Evolutionary conservation across 2,329 filamentous ascomycete species (phyloP).

Genomic region (Ophiostoma ips): DNA sequence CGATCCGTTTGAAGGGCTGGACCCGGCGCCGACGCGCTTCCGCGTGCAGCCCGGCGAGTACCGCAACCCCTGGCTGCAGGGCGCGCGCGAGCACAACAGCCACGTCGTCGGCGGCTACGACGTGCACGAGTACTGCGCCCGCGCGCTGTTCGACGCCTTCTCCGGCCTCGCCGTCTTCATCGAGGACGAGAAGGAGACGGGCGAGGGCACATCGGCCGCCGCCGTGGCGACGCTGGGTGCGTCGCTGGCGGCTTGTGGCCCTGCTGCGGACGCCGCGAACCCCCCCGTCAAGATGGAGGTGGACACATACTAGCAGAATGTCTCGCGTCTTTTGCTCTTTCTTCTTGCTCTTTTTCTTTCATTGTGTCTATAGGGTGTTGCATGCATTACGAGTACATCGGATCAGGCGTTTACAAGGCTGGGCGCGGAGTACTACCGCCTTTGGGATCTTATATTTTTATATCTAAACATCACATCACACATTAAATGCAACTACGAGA

Average conservation of each 20-base stretch:
- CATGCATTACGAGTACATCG: too few relatives aligned
- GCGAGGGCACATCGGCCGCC: constrained; percentile 17
- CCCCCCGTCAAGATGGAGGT: constrained; percentile 35
- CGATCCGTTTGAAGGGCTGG: constrained; percentile 72
- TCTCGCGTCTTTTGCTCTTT: not conserved
- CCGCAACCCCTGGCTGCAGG: constrained; percentile 59
- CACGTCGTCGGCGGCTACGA: constrained; percentile 73
- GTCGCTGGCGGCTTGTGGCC: constrained; percentile 18
- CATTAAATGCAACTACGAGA: too few relatives aligned
- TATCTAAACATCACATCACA: too few relatives aligned
- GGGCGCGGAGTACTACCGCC: too few relatives aligned
- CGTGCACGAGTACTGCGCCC: constrained; percentile 64
- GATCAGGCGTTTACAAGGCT: too few relatives aligned
- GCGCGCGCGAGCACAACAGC: constrained; percentile 48
- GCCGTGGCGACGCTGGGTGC: constrained; percentile 23
- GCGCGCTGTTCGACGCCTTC: constrained; percentile 80
- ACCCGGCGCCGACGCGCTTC: constrained; percentile 56
- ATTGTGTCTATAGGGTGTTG: too few relatives aligned
- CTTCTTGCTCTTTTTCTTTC: not conserved
- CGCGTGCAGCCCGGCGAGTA: constrained; percentile 51
- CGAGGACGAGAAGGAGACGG: constrained; percentile 53
- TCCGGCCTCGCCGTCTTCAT: constrained; percentile 79
- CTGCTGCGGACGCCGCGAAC: not conserved
- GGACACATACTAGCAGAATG: constrained; percentile 31
- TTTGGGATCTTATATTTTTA: too few relatives aligned